Evolutionary conservation across 371 early-diverging fungal species (phyloP), one percentile per base, ranked within the genome.

Genomic region (Mortierella sp.): DNA sequence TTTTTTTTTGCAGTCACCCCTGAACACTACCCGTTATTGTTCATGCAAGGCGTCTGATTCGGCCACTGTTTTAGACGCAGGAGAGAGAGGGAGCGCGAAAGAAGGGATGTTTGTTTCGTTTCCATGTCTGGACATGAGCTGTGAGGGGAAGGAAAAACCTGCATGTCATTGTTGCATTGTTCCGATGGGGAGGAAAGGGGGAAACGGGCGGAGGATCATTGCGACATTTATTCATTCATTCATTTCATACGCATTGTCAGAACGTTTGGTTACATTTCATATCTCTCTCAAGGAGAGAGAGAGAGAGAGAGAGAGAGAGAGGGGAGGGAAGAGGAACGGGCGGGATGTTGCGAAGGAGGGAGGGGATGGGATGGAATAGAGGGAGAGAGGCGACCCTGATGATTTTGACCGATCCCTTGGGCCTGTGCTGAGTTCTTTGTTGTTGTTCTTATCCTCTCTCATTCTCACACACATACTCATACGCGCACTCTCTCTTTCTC

Each of bases 31-130:
- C 52, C 73, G 24, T 65, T 65, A 24, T 66, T 10, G 55, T 73
- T 73, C 58, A 73, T 73, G 73, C 73, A 53, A 73, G 55, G 43
- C 53, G 40, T 44, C 22, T 73, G 73, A 73, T 73, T 73, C 55
- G 73, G 65, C 64, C 50, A 34, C 31, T 19, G n/a, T 43, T 47
- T 26, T 41, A 8, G 5, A 24, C 39, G 65, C n/a, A 40, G 39
- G 64, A 24, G 66, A 9, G 44, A 44, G 29, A 58, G 22, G 6
- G 41, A n/a, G 67, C 45, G 47, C n/a, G n/a, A n/a, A n/a, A n/a
- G n/a, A n/a, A 40, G 39, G 67, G 50, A 48, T 26, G 47, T 14
- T 31, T 47, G 24, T 45, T 69, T 66, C 14, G 16, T 39, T 41
- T 13, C 2, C 14, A 50, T 53, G 8, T 13, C 13, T 5, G 4